Conservation (phyloP, 1,284 basidiomycete genomes). For the Rhizoctonia solani region DNA sequence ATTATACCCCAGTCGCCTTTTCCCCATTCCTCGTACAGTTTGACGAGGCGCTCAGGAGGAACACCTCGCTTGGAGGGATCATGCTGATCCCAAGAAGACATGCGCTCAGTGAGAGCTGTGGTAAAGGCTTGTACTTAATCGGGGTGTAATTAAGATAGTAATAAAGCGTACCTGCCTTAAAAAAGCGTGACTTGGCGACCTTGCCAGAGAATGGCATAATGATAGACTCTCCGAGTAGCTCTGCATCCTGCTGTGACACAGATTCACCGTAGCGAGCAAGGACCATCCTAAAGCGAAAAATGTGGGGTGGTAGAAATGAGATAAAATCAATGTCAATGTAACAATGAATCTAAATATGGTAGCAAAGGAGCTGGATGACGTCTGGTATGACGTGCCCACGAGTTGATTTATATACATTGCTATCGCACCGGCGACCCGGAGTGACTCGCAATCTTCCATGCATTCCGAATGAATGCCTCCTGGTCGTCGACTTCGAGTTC, state of each 20-base stretch:
- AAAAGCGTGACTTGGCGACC: constrained; percentile 19
- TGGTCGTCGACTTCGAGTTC: too few species aligned
- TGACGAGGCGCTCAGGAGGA: constrained; percentile 1
- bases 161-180: constrained; percentile 9
- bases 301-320: not conserved
- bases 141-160: not conserved
- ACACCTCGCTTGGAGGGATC: constrained; percentile 18
- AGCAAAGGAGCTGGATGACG: too few species aligned
- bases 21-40: constrained; percentile 20
- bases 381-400: too few species aligned
- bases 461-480: too few species aligned
- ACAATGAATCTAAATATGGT: too few species aligned
- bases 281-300: not conserved
- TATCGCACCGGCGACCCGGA: too few species aligned
- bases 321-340: not conserved
- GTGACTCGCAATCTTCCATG: too few species aligned
- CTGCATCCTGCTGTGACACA: not conserved
- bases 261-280: not conserved
- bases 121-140: not conserved
- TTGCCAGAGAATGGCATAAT: constrained; percentile 14
- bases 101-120: constrained; percentile 9
- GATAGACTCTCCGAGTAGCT: constrained; percentile 12
- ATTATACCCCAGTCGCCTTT: constrained; percentile 12
- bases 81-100: constrained; percentile 25
- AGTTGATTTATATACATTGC: too few species aligned